Conservation (phyloP, 2,329 filamentous ascomycete species). For the Calonectria hawksworthii region DNA sequence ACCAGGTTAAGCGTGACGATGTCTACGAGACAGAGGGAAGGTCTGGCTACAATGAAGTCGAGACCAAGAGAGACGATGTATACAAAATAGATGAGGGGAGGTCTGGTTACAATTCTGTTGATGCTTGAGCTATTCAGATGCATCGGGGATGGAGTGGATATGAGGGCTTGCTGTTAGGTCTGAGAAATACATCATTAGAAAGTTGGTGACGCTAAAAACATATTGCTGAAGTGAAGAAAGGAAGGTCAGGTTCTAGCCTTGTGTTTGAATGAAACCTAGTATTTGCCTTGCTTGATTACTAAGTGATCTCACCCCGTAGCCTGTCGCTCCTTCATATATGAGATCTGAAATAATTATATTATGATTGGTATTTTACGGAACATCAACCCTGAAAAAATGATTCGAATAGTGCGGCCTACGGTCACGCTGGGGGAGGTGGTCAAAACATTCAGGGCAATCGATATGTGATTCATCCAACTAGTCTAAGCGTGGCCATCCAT, state of each 20-base stretch:
- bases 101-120: background rate
- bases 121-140: background rate
- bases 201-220: background rate
- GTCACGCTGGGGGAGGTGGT: no score
- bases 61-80: background rate
- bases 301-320: background rate
- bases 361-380: background rate
- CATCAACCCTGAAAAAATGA: background rate
- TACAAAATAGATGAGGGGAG: background rate
- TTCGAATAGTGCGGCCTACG: background rate
- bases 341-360: background rate
- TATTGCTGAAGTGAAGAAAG: background rate
- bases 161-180: background rate
- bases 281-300: background rate
- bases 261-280: background rate
- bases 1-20: background rate
- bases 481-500: background rate
- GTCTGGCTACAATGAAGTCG: background rate
- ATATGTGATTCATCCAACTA: background rate
- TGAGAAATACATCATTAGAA: background rate
- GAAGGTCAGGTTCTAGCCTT: background rate
- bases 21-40: background rate
- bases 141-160: background rate
- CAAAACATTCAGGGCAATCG: background rate
- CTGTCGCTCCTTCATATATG: background rate